Evolutionary conservation across 306 rosid species (phyloP).

Genomic region (Vigna unguiculata): DNA sequence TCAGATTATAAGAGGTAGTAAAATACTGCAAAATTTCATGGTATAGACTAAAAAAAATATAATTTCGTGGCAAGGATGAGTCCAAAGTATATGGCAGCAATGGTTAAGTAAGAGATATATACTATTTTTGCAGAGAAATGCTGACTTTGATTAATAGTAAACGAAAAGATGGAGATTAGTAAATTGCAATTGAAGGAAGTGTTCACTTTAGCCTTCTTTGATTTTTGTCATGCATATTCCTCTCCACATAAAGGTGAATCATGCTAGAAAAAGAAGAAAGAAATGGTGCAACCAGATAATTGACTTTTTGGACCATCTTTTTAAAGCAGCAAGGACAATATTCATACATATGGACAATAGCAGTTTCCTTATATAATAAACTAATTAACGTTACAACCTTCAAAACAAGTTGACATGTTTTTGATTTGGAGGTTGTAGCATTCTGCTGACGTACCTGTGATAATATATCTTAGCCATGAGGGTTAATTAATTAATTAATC

Average conservation of each 20-base stretch:
- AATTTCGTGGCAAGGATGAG: background rate
- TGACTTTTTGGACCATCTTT: conserved; percentile 57
- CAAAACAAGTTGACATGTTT: conserved; percentile 37
- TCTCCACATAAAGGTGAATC: conserved; percentile 48
- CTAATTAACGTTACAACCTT: conserved; percentile 22
- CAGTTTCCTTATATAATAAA: conserved; percentile 29
- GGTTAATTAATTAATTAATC: background rate
- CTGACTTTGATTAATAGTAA: conserved; percentile 32
- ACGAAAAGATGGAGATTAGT: conserved; percentile 7
- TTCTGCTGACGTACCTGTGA: conserved; percentile 43
- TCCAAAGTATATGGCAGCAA: background rate
- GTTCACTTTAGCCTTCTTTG: conserved; percentile 42
- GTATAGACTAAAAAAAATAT: background rate
- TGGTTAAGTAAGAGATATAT: conserved; percentile 4
- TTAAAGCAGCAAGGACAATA: conserved; percentile 49
- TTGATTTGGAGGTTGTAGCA: conserved; percentile 10
- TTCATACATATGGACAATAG: conserved; percentile 9
- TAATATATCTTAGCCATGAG: conserved; percentile 11
- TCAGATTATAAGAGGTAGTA: background rate
- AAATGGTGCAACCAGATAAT: conserved; percentile 63
- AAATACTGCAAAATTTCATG: background rate
- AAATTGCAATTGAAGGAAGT: conserved; percentile 52
- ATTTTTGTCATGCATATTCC: conserved; percentile 44
- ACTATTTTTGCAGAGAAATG: conserved; percentile 19
- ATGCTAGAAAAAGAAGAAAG: conserved; percentile 54